These are phyloP conservation scores for Syzygium aqueum DNA, from an alignment of 345 rosid genomes.

Conservation along the genomic window DNA sequence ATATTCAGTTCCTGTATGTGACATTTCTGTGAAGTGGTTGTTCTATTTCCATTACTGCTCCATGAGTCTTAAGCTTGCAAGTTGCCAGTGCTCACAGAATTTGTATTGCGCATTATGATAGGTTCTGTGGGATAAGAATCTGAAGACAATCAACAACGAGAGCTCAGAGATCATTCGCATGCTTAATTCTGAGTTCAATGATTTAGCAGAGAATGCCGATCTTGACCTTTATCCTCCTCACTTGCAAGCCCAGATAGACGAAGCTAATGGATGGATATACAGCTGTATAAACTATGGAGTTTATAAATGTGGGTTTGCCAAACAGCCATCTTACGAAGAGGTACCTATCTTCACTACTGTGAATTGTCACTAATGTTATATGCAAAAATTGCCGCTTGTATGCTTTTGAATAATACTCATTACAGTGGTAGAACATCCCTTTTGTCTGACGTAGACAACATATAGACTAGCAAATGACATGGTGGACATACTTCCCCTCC, in stretches of 20 bases:
- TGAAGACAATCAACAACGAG: slow-evolving; percentile 32
- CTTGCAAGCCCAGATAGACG: slow-evolving; percentile 15
- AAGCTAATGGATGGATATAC: slow-evolving; percentile 25
- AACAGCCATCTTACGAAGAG: slow-evolving; percentile 41
- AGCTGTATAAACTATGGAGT: slow-evolving; percentile 34
- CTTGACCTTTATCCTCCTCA: slow-evolving; percentile 29
- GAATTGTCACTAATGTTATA: background rate
- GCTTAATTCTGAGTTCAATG: slow-evolving; percentile 38
- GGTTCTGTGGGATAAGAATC: slow-evolving; percentile 42
- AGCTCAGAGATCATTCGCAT: slow-evolving; percentile 35
- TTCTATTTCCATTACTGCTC: background rate
- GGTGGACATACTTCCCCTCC: background rate
- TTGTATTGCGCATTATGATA: background rate
- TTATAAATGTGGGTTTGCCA: slow-evolving; percentile 41
- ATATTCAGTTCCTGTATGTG: background rate
- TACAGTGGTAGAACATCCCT: background rate
- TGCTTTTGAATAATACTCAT: background rate
- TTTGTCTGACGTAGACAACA: background rate
- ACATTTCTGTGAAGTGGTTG: background rate
- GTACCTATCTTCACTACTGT: slow-evolving; percentile 1
- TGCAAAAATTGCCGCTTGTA: background rate
- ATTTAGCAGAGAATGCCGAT: slow-evolving; percentile 27
- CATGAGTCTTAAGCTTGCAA: background rate
- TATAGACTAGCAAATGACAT: background rate
- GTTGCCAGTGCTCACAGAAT: background rate